Base-by-base conservation (phyloP, 805 yeast species). In the Lachancea lanzarotensis region DNA sequence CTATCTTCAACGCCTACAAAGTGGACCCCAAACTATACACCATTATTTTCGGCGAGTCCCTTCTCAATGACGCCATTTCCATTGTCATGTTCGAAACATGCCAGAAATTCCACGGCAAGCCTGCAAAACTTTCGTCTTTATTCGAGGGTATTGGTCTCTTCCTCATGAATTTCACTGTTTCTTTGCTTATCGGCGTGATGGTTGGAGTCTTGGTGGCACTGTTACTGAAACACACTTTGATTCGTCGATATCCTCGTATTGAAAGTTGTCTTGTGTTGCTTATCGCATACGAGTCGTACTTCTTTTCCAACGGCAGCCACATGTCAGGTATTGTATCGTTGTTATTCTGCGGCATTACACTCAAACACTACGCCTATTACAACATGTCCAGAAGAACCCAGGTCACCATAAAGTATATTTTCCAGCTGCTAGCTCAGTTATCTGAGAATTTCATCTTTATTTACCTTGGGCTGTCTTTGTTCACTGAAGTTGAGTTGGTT, bases 11-110 rank as follows among this genome's bases (percentile, higher is more conserved):
- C 62, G 93, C 98, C 12, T 93, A 93, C 69, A 90, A 91, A 66
- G 99, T 93, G 30, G 99, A 93, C 65, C 98, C 98, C 10, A 93
- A 95, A 65, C 72, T 93, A 39, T 93, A 95, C 69, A 95, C 98
- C 20, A 89, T 93, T 50, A 95, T 93, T 51, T 91, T 93, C 64
- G 99, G 99, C 40, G 99, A 93, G 67, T 86, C 96, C 3, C 71
- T 93, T 47, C 71, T 93, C 51, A 93, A 93, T 63, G 99, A 93
- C 70, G 99, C 99, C 31, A 95, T 93, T 48, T 89, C 97, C 52
- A 93, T 93, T 62, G 99, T 93, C 55, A 91, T 93, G 95, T 93
- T 93, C 69, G 98, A 93, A 69, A 93, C 99, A 0, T 90, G 97
- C 60, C 97, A 89, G 65, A 87, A 89, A 67, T 88, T 93, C 65